Evolutionary conservation across 2,329 filamentous ascomycete genomes (phyloP).

Genomic region (Periconia macrospinosa): DNA sequence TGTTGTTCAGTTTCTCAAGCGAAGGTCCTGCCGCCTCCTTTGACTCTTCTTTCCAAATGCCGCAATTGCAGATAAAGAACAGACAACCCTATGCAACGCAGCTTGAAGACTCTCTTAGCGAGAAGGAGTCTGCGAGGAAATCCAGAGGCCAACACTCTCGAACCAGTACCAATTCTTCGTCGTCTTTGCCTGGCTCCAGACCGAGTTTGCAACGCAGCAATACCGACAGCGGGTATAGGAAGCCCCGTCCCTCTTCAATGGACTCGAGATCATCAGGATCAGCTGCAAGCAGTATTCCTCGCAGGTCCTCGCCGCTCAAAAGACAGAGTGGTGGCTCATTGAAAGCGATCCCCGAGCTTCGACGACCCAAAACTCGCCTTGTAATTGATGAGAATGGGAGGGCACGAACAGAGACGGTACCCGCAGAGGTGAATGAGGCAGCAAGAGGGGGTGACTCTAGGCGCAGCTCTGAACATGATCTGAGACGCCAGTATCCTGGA

Average conservation of each 20-base stretch:
- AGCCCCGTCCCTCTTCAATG: conserved; percentile 27
- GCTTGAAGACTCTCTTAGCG: conserved; percentile 35
- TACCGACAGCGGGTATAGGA: conserved; percentile 46
- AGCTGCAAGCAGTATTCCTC: conserved; percentile 37
- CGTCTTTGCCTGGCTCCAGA: conserved; percentile 32
- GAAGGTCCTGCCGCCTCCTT: conserved; percentile 32
- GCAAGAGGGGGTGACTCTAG: conserved; percentile 26
- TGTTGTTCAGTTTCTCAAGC: conserved; percentile 48
- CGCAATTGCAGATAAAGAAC: conserved; percentile 12
- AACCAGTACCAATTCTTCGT: conserved; percentile 44
- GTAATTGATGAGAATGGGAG: conserved; percentile 52
- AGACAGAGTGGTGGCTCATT: conserved; percentile 46
- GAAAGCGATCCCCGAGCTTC: conserved; percentile 50
- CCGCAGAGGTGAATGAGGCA: conserved; percentile 38
- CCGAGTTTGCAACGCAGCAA: conserved; percentile 50
- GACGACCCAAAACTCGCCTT: conserved; percentile 47
- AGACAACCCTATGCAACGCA: conserved; percentile 46
- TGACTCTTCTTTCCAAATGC: conserved; percentile 25
- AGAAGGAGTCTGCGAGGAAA: conserved; percentile 36
- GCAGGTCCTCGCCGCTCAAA: conserved; percentile 52
- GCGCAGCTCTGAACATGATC: conserved; percentile 22
- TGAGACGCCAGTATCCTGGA: conserved; percentile 46
- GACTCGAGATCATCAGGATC: conserved; percentile 32
- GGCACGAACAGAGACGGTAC: conserved; percentile 50
- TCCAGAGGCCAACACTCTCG: conserved; percentile 42